Conservation (phyloP, 352 stramenopile genomes). For the Phytophthora agathidicida region DNA sequence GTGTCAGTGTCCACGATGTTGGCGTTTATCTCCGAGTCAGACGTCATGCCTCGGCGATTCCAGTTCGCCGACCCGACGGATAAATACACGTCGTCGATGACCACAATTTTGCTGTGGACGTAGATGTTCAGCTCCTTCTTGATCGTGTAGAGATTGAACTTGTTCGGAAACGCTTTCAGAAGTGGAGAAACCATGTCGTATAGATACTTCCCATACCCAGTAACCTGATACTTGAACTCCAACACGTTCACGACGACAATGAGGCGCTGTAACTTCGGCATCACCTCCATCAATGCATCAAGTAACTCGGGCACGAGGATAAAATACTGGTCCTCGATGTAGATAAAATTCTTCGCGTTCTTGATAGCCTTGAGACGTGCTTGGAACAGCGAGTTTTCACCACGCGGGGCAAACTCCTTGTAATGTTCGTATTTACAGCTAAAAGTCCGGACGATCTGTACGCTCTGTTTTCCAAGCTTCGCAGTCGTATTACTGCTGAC, state of each 20-base stretch:
- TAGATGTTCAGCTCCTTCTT: conserved; percentile 38
- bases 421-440: conserved; percentile 55
- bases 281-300: conserved; percentile 46
- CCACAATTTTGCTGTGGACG: conserved; percentile 55
- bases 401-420: conserved; percentile 49
- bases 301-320: conserved; percentile 44
- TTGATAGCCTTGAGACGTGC: conserved; percentile 46
- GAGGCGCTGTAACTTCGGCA: conserved; percentile 48
- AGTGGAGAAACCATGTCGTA: conserved; percentile 56
- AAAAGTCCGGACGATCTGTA: conserved; percentile 56
- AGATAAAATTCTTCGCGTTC: conserved; percentile 39
- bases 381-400: conserved; percentile 49
- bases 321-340: conserved; percentile 25
- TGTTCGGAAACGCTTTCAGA: conserved; percentile 50
- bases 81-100: conserved; percentile 70
- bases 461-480: conserved; percentile 23
- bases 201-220: conserved; percentile 49
- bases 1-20: conserved; percentile 50
- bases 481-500: conserved; percentile 5
- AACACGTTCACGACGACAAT: conserved; percentile 47
- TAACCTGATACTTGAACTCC: conserved; percentile 25
- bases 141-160: conserved; percentile 42
- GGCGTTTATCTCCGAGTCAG: conserved; percentile 55
- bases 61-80: conserved; percentile 65
- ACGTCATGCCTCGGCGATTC: conserved; percentile 50